Evolutionary conservation across 345 rosid species (phyloP), one percentile per base, ranked within the genome.

Genomic region (Citrus australasica): DNA sequence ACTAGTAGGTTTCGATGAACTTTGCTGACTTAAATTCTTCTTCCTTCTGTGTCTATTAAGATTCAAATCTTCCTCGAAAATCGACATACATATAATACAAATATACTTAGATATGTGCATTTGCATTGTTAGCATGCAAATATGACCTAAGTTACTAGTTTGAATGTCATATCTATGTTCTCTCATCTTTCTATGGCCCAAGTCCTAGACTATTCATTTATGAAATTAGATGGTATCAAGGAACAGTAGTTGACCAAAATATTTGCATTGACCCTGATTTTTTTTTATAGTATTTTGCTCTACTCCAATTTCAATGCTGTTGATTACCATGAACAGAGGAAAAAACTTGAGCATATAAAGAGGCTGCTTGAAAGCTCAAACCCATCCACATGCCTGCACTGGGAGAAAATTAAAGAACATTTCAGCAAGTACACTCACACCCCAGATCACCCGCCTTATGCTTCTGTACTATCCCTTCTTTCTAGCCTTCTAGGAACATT

Each of bases 361-460:
- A 48, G n/a, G 46, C 71, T 40, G 22, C 30, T 75, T 30, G 71
- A 64, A 64, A 48, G 71, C 61, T 42, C 42, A 46, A 27, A 22
- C 7, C 62, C 71, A 51, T 65, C 46, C 9, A 25, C 59, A 59
- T 38, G 9, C 38, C 4, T 35, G 10, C 27, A 68, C 21, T 19
- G 9, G 74, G 59, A 68, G 67, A 33, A 67, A 25, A 25, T 77
- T 68, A 55, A 59, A 40, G n/a, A 37, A 38, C 13, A 61, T 22
- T 40, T 77, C 27, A 14, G 38, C 56, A 38, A 68, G 42, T 38
- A 38, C 40, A 33, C 37, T 40, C 37, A 7, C 65, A 55, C 60
- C 30, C 82, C 82, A 7, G 74, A 79, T 73, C 68, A 73, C 67
- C 82, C 82, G 0, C 33, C 79, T 24, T 77, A 77, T 77, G 79